A percentile compares a stretch with the other conserved stretches of the same genome.
Conservation (phyloP, 106 monocot species). For the Amphibolis antarctica region DNA sequence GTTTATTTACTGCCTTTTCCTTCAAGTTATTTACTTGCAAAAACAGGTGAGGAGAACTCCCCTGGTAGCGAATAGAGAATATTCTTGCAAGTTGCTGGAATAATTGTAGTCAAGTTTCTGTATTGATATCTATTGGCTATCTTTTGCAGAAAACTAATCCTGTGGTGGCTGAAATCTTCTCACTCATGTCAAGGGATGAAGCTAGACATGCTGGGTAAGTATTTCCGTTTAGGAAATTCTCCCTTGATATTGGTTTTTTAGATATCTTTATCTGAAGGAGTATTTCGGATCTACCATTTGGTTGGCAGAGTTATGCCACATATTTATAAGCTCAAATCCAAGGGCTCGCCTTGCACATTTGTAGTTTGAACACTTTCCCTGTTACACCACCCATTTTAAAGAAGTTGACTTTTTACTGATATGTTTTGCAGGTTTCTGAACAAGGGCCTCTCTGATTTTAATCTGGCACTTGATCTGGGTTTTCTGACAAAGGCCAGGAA, state of each 20-base stretch:
- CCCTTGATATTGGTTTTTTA: neutral
- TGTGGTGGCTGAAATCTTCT: slow-evolving; percentile 95
- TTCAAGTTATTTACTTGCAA: too few relatives aligned
- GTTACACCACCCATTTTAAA: neutral
- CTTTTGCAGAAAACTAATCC: slow-evolving; percentile 93
- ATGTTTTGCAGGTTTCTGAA: slow-evolving; percentile 66
- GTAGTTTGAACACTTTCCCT: neutral
- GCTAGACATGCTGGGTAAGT: slow-evolving; percentile 97
- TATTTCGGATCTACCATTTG: too few relatives aligned
- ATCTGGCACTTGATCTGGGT: slow-evolving; percentile 82
- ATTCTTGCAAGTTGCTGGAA: too few relatives aligned
- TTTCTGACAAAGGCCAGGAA: slow-evolving; percentile 94
- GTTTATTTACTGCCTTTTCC: too few relatives aligned
- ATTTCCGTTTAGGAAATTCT: neutral
- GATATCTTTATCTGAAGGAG: neutral
- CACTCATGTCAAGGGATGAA: slow-evolving; percentile 99
- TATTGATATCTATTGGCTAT: neutral
- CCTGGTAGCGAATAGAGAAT: too few relatives aligned
- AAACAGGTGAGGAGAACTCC: too few relatives aligned
- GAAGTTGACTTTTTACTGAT: neutral
- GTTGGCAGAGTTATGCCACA: too few relatives aligned
- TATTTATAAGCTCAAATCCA: neutral
- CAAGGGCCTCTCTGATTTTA: slow-evolving; percentile 95
- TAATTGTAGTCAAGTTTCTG: neutral
- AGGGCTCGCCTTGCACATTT: neutral